Evolutionary conservation across 345 rosid species (phyloP), one percentile per base, ranked within the genome.

Genomic region (Garcia nutans): DNA sequence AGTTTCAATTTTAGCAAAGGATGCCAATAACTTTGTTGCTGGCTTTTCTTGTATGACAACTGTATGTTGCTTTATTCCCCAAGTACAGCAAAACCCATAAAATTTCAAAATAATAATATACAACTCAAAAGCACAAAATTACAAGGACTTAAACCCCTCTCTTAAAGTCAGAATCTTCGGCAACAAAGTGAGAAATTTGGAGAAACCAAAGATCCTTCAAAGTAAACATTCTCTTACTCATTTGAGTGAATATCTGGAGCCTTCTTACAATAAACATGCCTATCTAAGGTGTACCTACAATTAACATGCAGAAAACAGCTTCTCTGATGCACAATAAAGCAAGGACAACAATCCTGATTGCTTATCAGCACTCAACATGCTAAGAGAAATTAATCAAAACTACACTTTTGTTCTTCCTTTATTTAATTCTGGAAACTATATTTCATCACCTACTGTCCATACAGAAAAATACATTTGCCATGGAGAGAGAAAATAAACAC

Each of bases 401-500:
- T 65, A 65, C 54, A n/a, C 22, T 37, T 65, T 19, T 65, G 70
- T 26, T 2, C 19, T 42, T 3, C n/a, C 5, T 62, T 62, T 4
- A 42, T 20, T 3, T 15, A 42, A 41, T 65, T 16, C 42, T 24
- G 7, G 8, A 26, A 23, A 22, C 6, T 33, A 50, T 8, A 28
- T 50, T 56, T 15, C n/a, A 31, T 59, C 74, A 71, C 31, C 26
- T n/a, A 49, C 24, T 56, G 8, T 45, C 15, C 56, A 42, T 16
- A 59, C 24, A 16, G 0, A 12, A 54, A 49, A 54, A 20, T 68
- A 41, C n/a, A 6, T 16, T 64, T 74, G 24, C 42, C 56, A 22
- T 65, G 31, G 31, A 41, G 31, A 17, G 55, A 54, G 22, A 37
- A 63, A 63, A 54, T 19, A 47, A 16, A 55, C 10, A 75, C 82